These are phyloP conservation scores for Arthrobotrys musiformis DNA, from an alignment of 2,329 filamentous ascomycete species.

Conservation along the genomic window DNA sequence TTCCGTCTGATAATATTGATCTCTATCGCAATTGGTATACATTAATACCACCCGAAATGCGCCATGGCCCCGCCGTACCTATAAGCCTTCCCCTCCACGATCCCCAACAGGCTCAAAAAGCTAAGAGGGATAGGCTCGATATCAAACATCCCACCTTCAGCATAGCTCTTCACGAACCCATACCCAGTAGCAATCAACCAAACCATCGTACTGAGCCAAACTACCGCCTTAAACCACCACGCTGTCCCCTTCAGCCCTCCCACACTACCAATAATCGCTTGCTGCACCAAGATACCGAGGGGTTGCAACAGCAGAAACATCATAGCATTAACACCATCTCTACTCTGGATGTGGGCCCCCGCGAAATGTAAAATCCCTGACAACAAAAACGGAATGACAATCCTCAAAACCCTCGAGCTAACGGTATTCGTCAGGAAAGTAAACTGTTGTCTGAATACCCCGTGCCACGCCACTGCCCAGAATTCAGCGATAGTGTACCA, in stretches of 20 bases:
- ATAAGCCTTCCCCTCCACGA: conserved; percentile 30
- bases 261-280: conserved; percentile 21
- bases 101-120: conserved; percentile 31
- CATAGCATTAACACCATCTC: conserved; percentile 17
- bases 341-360: conserved; percentile 33
- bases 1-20: too few relatives aligned
- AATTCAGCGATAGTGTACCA: conserved; percentile 53
- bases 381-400: conserved; percentile 43
- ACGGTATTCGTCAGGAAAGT: conserved; percentile 34
- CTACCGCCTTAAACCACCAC: neutral
- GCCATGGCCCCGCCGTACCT: conserved; percentile 19
- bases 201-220: conserved; percentile 25
- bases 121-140: conserved; percentile 49
- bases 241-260: neutral
- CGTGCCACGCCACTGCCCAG: conserved; percentile 48
- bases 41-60: conserved; percentile 28
- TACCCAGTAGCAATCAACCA: conserved; percentile 41
- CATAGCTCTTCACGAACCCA: conserved; percentile 33
- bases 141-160: conserved; percentile 49
- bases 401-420: conserved; percentile 14
- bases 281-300: conserved; percentile 34
- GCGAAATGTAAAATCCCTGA: conserved; percentile 46
- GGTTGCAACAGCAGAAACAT: conserved; percentile 38
- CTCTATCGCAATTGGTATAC: too few relatives aligned
- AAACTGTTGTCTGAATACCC: conserved; percentile 48